Evolutionary conservation across 805 yeast genomes (phyloP).

Genomic region (Saccharomycopsis schoenii): DNA sequence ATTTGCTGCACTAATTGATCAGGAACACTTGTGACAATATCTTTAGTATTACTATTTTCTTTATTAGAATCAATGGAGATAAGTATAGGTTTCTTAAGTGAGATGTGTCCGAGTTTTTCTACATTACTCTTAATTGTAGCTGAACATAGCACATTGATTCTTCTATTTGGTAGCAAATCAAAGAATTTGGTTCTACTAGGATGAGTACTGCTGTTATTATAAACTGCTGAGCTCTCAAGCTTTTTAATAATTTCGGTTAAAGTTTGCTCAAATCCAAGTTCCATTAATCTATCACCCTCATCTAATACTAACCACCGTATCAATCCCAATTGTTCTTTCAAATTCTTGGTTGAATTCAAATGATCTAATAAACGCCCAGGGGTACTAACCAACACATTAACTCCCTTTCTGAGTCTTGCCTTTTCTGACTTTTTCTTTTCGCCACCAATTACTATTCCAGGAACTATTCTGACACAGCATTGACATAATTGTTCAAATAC

Average conservation of each 20-base stretch:
- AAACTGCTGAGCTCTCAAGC: slow-evolving; percentile 23
- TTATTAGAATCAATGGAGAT: slow-evolving; percentile 32
- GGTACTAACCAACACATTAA: slow-evolving; percentile 90
- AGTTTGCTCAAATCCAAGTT: slow-evolving; percentile 93
- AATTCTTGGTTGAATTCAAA: slow-evolving; percentile 73
- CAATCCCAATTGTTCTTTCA: slow-evolving; percentile 51
- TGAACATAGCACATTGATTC: slow-evolving; percentile 81
- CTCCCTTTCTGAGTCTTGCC: slow-evolving; percentile 92
- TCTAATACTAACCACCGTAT: slow-evolving; percentile 85
- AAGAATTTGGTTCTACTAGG: slow-evolving; percentile 20
- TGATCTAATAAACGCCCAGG: slow-evolving; percentile 96
- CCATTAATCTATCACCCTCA: slow-evolving; percentile 95
- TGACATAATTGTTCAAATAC: slow-evolving; percentile 66
- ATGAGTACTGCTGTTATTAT: slow-evolving; percentile 20
- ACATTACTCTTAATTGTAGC: slow-evolving; percentile 86
- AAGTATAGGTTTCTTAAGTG: slow-evolving; percentile 66
- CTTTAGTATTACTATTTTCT: slow-evolving; percentile 22
- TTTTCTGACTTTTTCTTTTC: slow-evolving; percentile 96
- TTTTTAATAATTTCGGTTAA: slow-evolving; percentile 27
- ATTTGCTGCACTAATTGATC: slow-evolving; percentile 80
- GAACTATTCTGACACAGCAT: slow-evolving; percentile 82
- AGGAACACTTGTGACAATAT: slow-evolving; percentile 47
- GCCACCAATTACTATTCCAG: slow-evolving; percentile 96
- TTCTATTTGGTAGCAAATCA: slow-evolving; percentile 44
- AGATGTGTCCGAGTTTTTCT: slow-evolving; percentile 66